Evolutionary conservation across 371 early-diverging fungal genomes (phyloP).

Genomic region (Sporodiniella umbellata): DNA sequence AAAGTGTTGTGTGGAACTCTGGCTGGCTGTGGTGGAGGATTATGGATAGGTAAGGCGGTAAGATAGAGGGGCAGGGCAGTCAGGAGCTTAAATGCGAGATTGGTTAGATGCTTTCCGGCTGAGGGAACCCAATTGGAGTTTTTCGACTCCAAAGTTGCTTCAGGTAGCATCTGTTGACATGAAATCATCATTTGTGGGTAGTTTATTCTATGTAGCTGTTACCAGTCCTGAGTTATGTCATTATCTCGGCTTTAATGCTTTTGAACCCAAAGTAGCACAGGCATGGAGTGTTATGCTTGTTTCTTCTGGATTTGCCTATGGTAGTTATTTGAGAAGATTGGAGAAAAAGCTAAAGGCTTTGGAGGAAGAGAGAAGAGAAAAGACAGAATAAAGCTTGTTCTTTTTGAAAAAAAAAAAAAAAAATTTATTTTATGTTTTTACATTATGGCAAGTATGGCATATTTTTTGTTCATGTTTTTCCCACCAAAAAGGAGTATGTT

Average conservation of each 20-base stretch:
- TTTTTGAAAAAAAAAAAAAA: background rate
- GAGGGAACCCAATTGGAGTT: conserved; percentile 39
- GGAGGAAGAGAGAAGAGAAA: conserved; percentile 17
- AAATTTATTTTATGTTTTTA: background rate
- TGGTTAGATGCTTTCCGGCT: conserved; percentile 41
- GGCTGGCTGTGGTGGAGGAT: conserved; percentile 54
- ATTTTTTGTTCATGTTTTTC: conserved; percentile 2
- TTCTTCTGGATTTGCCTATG: conserved; percentile 27
- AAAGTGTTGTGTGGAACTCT: conserved; percentile 52
- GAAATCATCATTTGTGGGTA: conserved; percentile 31
- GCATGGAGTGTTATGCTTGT: conserved; percentile 40
- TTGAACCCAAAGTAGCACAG: conserved; percentile 25
- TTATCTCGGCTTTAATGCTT: conserved; percentile 17
- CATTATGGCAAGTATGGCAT: conserved; percentile 14
- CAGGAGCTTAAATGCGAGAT: background rate
- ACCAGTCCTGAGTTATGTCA: conserved; percentile 24
- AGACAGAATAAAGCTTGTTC: background rate
- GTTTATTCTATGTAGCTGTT: conserved; percentile 34
- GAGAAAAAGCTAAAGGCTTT: conserved; percentile 10
- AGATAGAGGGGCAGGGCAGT: too few species aligned
- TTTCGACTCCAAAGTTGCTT: conserved; percentile 40
- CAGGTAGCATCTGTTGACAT: conserved; percentile 35
- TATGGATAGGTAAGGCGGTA: conserved; percentile 51
- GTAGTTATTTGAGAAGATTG: conserved; percentile 17
- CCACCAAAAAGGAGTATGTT: conserved; percentile 23